These are phyloP conservation scores for Neonectria magnoliae DNA, from an alignment of 2,329 filamentous ascomycete genomes.

Conservation along the genomic window DNA sequence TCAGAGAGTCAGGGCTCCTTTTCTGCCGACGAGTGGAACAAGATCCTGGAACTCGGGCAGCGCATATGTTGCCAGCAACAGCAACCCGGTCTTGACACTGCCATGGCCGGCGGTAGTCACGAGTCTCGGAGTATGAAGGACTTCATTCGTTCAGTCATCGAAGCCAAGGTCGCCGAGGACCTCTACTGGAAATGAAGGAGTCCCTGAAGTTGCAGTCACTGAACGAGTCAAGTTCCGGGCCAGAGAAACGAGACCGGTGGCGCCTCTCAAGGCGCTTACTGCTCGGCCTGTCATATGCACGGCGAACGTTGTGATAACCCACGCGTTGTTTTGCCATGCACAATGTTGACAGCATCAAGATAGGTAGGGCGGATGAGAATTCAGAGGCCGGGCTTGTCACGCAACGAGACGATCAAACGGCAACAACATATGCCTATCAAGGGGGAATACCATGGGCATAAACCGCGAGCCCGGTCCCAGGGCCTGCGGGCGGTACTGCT, in stretches of 20 bases:
- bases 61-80: conserved; percentile 67
- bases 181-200: conserved; percentile 65
- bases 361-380: neutral
- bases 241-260: conserved; percentile 17
- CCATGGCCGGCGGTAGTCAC: conserved; percentile 55
- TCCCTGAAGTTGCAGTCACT: conserved; percentile 14
- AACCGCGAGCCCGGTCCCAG: neutral
- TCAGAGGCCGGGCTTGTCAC: neutral
- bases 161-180: conserved; percentile 62
- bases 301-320: neutral
- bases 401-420: conserved; percentile 21
- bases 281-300: conserved; percentile 2
- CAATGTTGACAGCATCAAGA: conserved; percentile 4
- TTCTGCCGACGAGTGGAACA: conserved; percentile 78
- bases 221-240: conserved; percentile 12
- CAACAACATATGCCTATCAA: conserved; percentile 11
- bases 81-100: conserved; percentile 53
- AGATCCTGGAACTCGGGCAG: conserved; percentile 72
- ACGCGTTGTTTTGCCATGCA: conserved; percentile 8
- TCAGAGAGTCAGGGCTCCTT: conserved; percentile 87
- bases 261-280: conserved; percentile 23
- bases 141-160: conserved; percentile 71
- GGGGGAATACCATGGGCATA: neutral
- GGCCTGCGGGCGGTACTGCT: neutral
- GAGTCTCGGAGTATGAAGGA: conserved; percentile 63